Evolutionary conservation across 345 rosid genomes (phyloP).

Genomic region (Lepidium didymum): DNA sequence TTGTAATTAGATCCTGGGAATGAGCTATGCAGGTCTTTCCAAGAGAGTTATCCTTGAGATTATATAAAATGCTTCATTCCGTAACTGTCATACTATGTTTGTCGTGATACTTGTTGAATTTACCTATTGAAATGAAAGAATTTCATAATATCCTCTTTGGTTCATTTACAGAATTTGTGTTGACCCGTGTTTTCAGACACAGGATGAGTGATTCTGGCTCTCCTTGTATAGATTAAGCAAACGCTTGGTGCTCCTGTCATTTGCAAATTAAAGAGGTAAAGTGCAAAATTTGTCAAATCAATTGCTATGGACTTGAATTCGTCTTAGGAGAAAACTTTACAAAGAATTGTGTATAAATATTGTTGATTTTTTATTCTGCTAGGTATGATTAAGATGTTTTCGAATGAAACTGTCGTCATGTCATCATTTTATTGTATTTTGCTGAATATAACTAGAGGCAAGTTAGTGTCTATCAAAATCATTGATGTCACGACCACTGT

Average conservation of each 20-base stretch:
- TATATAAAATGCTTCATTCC: not conserved
- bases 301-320: not conserved
- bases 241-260: not conserved
- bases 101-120: not conserved
- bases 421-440: not conserved
- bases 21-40: conserved; percentile 16
- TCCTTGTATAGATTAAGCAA: not conserved
- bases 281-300: not conserved
- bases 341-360: not conserved
- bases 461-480: not conserved
- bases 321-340: not conserved
- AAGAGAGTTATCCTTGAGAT: not conserved
- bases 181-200: not conserved
- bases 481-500: not conserved
- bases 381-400: not conserved
- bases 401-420: not conserved
- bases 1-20: conserved; percentile 5
- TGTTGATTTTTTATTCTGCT: not conserved
- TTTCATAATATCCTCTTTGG: not conserved
- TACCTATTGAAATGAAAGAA: conserved; percentile 1
- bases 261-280: not conserved
- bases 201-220: not conserved
- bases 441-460: not conserved
- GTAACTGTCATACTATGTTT: not conserved
- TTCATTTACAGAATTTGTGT: not conserved